phyloP scores from a whole-genome alignment of 306 rosid genomes.

The Prunus persica region DNA sequence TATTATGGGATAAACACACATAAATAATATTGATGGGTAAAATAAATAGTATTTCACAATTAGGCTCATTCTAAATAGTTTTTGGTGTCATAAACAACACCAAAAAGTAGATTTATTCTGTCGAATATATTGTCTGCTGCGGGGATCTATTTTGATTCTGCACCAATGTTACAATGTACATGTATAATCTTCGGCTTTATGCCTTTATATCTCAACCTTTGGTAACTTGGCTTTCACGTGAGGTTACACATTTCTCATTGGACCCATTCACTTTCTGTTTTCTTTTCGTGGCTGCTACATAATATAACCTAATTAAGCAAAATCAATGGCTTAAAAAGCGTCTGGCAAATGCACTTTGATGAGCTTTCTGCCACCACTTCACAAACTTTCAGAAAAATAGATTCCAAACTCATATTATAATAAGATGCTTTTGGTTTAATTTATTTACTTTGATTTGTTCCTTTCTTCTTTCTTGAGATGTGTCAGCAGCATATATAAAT shows the following conservation, averaged over 20 bases:
- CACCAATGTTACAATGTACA: background rate
- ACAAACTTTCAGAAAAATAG: background rate
- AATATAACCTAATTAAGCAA: background rate
- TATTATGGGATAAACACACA: too few species aligned
- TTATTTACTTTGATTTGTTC: too few species aligned
- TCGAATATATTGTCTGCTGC: background rate
- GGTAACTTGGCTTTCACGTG: slow-evolving; percentile 14
- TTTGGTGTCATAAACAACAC: background rate
- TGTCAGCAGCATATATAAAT: background rate
- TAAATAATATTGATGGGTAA: too few species aligned
- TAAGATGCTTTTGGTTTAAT: background rate
- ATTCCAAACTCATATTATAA: background rate
- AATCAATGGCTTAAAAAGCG: background rate
- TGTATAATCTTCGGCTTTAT: background rate
- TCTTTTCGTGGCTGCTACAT: background rate
- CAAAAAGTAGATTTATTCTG: background rate
- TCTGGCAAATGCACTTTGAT: background rate
- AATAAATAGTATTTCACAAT: too few species aligned
- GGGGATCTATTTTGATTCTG: background rate
- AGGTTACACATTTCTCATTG: background rate
- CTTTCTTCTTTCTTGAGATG: too few species aligned
- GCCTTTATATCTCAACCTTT: background rate
- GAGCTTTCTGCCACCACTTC: background rate
- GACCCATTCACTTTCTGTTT: background rate
- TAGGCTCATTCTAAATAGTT: too few species aligned